A percentile compares a stretch with the other conserved stretches of the same genome.
Conservation (phyloP, 148 eudicot species). For the Tetragonia tetragonoides region DNA sequence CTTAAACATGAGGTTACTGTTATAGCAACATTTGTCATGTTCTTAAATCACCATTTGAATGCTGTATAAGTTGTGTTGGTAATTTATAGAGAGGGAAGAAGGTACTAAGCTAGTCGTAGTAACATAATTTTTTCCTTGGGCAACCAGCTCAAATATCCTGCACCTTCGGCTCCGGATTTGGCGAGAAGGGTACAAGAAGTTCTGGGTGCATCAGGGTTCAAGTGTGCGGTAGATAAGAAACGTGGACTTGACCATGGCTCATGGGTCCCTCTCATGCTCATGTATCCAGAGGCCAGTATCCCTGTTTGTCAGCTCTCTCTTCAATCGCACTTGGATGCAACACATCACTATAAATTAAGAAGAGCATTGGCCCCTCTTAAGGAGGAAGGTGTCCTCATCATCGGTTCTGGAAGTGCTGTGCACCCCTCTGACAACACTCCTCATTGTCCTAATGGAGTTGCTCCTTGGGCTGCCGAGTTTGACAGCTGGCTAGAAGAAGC, state of each 20-base stretch:
- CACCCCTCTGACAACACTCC: conserved; percentile 44
- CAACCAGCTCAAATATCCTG: conserved; percentile 63
- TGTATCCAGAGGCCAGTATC: conserved; percentile 74
- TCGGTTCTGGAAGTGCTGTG: conserved; percentile 65
- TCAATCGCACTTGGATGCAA: conserved; percentile 41
- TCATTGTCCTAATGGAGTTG: conserved; percentile 21
- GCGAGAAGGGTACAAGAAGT: conserved; percentile 57
- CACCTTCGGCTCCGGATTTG: conserved; percentile 63
- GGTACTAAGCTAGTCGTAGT: background rate
- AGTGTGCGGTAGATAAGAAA: conserved; percentile 43
- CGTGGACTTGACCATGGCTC: conserved; percentile 74
- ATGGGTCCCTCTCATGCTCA: conserved; percentile 72
- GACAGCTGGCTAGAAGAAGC: conserved; percentile 62
- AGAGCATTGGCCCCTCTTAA: conserved; percentile 58
- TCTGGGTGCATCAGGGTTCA: conserved; percentile 41
- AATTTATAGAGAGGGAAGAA: background rate
- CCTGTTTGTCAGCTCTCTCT: conserved; percentile 71
- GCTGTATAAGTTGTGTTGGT: background rate
- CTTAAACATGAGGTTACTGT: too few species aligned
- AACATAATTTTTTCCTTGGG: background rate
- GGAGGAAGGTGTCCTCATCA: conserved; percentile 61
- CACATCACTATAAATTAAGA: conserved; percentile 54
- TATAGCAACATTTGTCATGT: too few species aligned
- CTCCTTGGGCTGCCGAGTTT: conserved; percentile 61
- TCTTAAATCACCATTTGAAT: background rate